phyloP scores from a whole-genome alignment of 2,329 filamentous ascomycete genomes.

The Emydomyces testavorans region DNA sequence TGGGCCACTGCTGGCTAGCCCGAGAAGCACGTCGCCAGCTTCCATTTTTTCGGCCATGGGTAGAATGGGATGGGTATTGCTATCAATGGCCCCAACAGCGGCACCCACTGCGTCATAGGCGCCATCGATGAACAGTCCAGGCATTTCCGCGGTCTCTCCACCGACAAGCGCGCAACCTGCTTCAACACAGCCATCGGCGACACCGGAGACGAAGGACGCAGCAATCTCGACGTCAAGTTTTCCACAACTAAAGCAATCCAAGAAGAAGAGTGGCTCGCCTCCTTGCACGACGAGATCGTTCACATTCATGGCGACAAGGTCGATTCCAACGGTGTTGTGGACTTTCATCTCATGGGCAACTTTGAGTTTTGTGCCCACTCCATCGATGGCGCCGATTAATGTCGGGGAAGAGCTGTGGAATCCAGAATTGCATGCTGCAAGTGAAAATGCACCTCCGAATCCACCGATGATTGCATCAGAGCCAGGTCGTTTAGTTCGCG shows the following conservation, averaged over 20 bases:
- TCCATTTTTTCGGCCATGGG: slow-evolving; percentile 66
- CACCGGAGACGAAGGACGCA: slow-evolving; percentile 78
- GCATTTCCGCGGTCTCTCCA: slow-evolving; percentile 97
- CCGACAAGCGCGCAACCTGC: slow-evolving; percentile 86
- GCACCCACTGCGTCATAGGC: slow-evolving; percentile 91
- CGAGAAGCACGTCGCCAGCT: slow-evolving; percentile 73
- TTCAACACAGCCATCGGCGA: slow-evolving; percentile 74
- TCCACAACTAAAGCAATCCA: slow-evolving; percentile 95
- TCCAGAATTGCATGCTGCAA: slow-evolving; percentile 54
- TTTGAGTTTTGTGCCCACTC: slow-evolving; percentile 93
- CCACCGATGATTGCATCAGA: slow-evolving; percentile 90
- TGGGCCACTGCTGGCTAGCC: slow-evolving; percentile 70
- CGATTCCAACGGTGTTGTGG: slow-evolving; percentile 90
- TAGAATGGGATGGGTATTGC: slow-evolving; percentile 50
- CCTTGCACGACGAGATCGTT: slow-evolving; percentile 96
- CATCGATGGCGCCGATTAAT: slow-evolving; percentile 88
- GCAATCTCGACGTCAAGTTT: slow-evolving; percentile 68
- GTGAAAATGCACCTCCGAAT: slow-evolving; percentile 79
- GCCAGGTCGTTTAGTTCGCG: slow-evolving; percentile 69
- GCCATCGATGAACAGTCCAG: slow-evolving; percentile 75
- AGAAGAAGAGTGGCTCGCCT: slow-evolving; percentile 87
- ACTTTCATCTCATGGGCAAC: slow-evolving; percentile 82
- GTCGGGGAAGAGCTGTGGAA: slow-evolving; percentile 67
- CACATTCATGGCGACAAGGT: slow-evolving; percentile 97
- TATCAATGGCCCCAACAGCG: slow-evolving; percentile 69